A percentile compares a stretch with the other conserved stretches of the same genome.
phyloP scores from a whole-genome alignment of 352 stramenopile species.

The Pythium folliculosum region DNA sequence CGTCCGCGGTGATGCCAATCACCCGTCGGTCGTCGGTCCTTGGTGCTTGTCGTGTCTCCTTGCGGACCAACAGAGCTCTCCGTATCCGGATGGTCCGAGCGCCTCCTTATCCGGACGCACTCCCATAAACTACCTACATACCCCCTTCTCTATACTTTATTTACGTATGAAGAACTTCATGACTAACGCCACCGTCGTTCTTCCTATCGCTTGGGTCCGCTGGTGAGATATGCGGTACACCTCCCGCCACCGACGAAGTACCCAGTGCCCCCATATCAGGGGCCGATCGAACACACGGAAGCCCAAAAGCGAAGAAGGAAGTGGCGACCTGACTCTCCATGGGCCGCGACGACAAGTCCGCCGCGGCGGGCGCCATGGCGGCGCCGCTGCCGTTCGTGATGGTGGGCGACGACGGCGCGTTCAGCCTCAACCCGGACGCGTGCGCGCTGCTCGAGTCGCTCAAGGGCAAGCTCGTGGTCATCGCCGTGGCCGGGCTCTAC shows the following conservation, averaged over 20 bases:
- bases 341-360: neutral
- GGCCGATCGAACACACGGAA: neutral
- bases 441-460: constrained; percentile 66
- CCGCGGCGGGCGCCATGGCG: constrained; percentile 24
- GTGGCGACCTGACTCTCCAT: neutral
- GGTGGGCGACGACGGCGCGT: constrained; percentile 75
- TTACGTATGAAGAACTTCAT: neutral
- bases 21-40: neutral
- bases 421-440: constrained; percentile 80
- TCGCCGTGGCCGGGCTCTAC: constrained; percentile 86
- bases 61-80: neutral
- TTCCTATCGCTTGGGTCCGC: neutral
- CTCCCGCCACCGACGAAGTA: constrained; percentile 1
- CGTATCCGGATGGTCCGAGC: neutral
- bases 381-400: constrained; percentile 79
- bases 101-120: neutral
- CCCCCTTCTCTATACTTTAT: neutral
- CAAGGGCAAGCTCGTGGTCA: constrained; percentile 80
- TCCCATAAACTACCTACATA: neutral
- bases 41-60: neutral
- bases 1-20: neutral
- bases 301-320: constrained; percentile 11
- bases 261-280: constrained; percentile 2
- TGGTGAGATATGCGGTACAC: constrained; percentile 12
- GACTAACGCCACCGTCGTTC: neutral